Percentiles rank a stretch among this genome's conserved stretches.
These are phyloP conservation scores for Alternaria arbusti DNA, from an alignment of 2,329 filamentous ascomycete genomes.

Conservation along the genomic window DNA sequence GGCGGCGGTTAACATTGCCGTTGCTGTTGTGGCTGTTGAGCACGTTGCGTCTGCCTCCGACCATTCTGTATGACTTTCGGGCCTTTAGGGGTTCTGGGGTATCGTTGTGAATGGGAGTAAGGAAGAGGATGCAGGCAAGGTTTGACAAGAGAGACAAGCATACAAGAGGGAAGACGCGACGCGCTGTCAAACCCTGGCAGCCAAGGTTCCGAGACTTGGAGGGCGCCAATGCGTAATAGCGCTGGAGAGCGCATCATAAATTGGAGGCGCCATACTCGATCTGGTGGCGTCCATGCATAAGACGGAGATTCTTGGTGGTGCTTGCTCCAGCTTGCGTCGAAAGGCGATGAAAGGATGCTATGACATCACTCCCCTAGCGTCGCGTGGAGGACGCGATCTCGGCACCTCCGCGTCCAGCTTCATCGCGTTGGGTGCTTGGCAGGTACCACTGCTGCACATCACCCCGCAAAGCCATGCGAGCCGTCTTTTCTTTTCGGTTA, in stretches of 20 bases:
- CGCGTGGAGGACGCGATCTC: slow-evolving; percentile 8
- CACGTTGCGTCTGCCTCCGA: slow-evolving; percentile 27
- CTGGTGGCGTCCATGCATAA: slow-evolving; percentile 13
- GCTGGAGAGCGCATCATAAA: slow-evolving; percentile 21
- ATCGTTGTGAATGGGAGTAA: background rate
- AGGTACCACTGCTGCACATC: slow-evolving; percentile 9
- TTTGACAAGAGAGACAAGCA: background rate
- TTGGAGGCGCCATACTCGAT: slow-evolving; percentile 8
- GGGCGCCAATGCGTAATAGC: slow-evolving; percentile 5
- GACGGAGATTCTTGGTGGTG: slow-evolving; percentile 11
- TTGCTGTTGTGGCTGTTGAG: slow-evolving; percentile 16
- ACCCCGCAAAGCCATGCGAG: background rate
- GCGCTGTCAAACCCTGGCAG: slow-evolving; percentile 7
- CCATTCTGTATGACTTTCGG: slow-evolving; percentile 20
- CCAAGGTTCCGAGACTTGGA: background rate
- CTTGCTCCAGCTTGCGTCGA: slow-evolving; percentile 12
- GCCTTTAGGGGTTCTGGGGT: background rate
- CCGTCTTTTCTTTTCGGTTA: background rate
- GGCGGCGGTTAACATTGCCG: slow-evolving; percentile 7
- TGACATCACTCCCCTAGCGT: slow-evolving; percentile 20
- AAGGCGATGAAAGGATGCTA: background rate
- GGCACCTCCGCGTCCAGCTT: background rate
- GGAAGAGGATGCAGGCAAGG: background rate
- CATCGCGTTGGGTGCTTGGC: slow-evolving; percentile 18
- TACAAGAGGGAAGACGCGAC: slow-evolving; percentile 10